Evolutionary conservation across 1,139 yeast species (phyloP).

Genomic region (Blastobotrys elegans): DNA sequence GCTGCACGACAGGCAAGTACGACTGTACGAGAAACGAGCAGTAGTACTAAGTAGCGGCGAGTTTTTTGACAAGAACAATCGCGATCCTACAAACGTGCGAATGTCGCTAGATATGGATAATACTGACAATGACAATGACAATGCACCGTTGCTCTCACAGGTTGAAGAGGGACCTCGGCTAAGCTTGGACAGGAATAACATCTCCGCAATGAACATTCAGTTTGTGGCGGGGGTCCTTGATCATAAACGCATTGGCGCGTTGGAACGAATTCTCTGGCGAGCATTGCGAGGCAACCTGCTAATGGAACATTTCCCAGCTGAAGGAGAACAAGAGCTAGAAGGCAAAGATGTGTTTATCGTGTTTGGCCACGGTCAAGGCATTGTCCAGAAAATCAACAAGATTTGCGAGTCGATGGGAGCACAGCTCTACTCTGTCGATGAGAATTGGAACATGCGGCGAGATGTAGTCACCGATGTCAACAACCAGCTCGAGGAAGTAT

Average conservation of each 20-base stretch:
- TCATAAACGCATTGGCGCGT: constrained; percentile 59
- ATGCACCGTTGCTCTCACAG: constrained; percentile 24
- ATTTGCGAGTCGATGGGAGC: constrained; percentile 88
- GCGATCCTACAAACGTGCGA: constrained; percentile 20
- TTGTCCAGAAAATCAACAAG: constrained; percentile 61
- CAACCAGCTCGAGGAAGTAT: constrained; percentile 56
- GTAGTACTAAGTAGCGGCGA: constrained; percentile 67
- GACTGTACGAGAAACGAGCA: constrained; percentile 57
- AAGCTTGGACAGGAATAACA: constrained; percentile 12
- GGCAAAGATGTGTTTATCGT: constrained; percentile 74
- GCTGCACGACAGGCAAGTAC: constrained; percentile 50
- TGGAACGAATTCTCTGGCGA: constrained; percentile 92
- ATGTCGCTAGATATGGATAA: constrained; percentile 21
- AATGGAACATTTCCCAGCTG: constrained; percentile 64
- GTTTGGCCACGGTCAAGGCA: constrained; percentile 80
- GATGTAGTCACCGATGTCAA: constrained; percentile 56
- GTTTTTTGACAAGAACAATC: constrained; percentile 47
- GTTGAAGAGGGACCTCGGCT: constrained; percentile 15
- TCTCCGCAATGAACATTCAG: constrained; percentile 36
- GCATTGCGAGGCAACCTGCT: constrained; percentile 83
- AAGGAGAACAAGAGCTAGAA: constrained; percentile 47
- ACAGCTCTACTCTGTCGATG: constrained; percentile 59
- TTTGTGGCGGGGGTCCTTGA: constrained; percentile 85
- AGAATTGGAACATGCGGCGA: constrained; percentile 50
- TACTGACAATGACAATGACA: constrained; percentile 18